phyloP scores from a whole-genome alignment of 2,329 filamentous ascomycete genomes.

The Hypoxylon sp. region DNA sequence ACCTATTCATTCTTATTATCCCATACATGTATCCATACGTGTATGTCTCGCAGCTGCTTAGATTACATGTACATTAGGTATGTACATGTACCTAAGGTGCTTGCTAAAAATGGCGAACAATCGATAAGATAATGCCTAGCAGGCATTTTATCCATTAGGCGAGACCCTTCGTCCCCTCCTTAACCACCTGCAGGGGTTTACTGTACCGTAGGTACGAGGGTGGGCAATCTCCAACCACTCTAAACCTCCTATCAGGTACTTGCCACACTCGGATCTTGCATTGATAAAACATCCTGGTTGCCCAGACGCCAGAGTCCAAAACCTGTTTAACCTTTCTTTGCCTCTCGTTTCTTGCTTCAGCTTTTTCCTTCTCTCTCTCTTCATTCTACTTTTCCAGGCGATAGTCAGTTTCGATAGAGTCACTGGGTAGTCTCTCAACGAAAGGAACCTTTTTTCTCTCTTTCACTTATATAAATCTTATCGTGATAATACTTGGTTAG shows the following conservation, averaged over 20 bases:
- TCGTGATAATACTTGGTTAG: conserved; percentile 30
- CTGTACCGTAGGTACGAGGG: background rate
- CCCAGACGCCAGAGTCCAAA: conserved; percentile 27
- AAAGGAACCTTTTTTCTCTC: conserved; percentile 13
- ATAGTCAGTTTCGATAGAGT: conserved; percentile 19
- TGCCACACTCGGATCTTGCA: conserved; percentile 41
- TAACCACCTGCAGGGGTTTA: conserved; percentile 24
- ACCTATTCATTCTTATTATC: background rate
- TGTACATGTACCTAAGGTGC: no score
- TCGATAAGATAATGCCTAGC: conserved; percentile 19
- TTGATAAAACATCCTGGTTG: conserved; percentile 40
- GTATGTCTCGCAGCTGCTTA: background rate
- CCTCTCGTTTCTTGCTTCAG: conserved; percentile 25
- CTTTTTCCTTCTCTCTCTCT: conserved; percentile 15
- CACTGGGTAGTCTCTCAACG: conserved; percentile 14
- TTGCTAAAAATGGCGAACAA: background rate
- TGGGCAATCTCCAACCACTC: conserved; percentile 25
- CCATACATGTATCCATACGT: no score
- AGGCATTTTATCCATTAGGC: conserved; percentile 31
- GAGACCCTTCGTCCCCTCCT: conserved; percentile 21
- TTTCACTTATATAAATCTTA: background rate
- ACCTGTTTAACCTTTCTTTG: conserved; percentile 40
- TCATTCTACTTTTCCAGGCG: conserved; percentile 11
- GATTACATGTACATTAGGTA: background rate
- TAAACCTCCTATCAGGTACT: conserved; percentile 27